Evolutionary conservation across 2,329 filamentous ascomycete genomes (phyloP).

Genomic region (Harringtonia lauricola): DNA sequence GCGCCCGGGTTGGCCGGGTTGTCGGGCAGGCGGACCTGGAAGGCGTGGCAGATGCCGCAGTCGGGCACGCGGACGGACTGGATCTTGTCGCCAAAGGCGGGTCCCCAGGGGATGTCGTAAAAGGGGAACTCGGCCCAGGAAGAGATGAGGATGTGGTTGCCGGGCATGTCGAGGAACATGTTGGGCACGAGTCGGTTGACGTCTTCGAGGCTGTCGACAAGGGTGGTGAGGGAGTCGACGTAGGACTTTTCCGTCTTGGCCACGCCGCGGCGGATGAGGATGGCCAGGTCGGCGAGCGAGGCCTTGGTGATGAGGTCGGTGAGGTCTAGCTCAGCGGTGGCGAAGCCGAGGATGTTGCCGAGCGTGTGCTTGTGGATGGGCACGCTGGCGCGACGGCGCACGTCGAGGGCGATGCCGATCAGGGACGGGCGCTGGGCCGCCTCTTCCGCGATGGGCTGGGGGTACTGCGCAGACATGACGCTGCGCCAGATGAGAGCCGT

Average conservation of each 20-base stretch:
- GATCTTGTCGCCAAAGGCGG: background rate
- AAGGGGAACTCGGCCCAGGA: slow-evolving; percentile 3
- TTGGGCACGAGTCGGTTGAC: background rate
- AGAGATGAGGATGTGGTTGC: background rate
- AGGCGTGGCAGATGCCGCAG: background rate
- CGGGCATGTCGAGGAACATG: slow-evolving; percentile 3
- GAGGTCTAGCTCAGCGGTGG: background rate
- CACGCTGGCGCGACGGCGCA: background rate
- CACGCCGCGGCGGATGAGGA: background rate
- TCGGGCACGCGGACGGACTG: background rate
- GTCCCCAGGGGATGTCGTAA: slow-evolving; percentile 2
- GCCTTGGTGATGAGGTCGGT: background rate
- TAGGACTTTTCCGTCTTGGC: background rate
- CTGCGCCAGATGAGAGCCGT: slow-evolving; percentile 1
- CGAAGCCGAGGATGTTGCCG: slow-evolving; percentile 3
- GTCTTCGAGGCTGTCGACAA: background rate
- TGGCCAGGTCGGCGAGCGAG: background rate
- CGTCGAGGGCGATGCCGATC: slow-evolving; percentile 1
- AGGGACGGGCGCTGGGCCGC: background rate
- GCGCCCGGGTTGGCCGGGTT: background rate
- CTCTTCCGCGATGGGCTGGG: background rate
- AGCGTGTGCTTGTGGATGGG: slow-evolving; percentile 1
- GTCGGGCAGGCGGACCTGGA: slow-evolving; percentile 2
- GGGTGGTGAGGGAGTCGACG: background rate
- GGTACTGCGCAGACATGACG: background rate